These are phyloP conservation scores for Sporothrix inflata DNA, from an alignment of 2,329 filamentous ascomycete genomes.

Conservation along the genomic window DNA sequence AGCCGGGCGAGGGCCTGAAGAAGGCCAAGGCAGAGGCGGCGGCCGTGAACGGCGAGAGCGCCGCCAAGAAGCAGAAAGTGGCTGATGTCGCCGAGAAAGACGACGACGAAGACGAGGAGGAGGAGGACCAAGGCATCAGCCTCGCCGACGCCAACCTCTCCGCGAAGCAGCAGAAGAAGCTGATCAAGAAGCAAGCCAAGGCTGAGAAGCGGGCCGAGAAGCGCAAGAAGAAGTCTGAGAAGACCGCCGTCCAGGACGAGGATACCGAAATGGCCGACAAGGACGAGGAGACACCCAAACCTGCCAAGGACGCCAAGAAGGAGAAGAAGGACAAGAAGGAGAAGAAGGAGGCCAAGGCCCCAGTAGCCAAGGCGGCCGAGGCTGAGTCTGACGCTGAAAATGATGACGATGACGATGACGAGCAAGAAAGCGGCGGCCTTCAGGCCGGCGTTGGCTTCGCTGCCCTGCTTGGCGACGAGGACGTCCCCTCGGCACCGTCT, in stretches of 20 bases:
- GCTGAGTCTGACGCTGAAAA: conserved; percentile 63
- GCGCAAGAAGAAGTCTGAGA: conserved; percentile 43
- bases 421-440: conserved; percentile 54
- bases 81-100: conserved; percentile 28
- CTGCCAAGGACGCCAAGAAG: conserved; percentile 33
- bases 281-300: conserved; percentile 8
- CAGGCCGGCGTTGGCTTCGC: conserved; percentile 50
- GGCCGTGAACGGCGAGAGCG: conserved; percentile 46
- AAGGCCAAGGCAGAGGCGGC: conserved; percentile 45
- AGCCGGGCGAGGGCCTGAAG: conserved; percentile 67
- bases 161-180: conserved; percentile 54
- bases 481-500: conserved; percentile 41
- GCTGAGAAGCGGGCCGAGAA: conserved; percentile 57
- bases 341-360: conserved; percentile 21
- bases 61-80: conserved; percentile 55
- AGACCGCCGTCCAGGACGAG: neutral
- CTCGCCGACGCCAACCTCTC: conserved; percentile 40
- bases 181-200: conserved; percentile 56
- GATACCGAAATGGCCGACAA: conserved; percentile 1
- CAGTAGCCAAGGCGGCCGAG: conserved; percentile 41
- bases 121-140: conserved; percentile 33
- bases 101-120: conserved; percentile 34
- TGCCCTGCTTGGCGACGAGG: conserved; percentile 53
- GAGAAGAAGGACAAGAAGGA: conserved; percentile 35
- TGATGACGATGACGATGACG: conserved; percentile 57